Evolutionary conservation across 1,284 basidiomycete genomes (phyloP), one percentile per base, ranked within the genome.

Genomic region (Tremellales sp.): DNA sequence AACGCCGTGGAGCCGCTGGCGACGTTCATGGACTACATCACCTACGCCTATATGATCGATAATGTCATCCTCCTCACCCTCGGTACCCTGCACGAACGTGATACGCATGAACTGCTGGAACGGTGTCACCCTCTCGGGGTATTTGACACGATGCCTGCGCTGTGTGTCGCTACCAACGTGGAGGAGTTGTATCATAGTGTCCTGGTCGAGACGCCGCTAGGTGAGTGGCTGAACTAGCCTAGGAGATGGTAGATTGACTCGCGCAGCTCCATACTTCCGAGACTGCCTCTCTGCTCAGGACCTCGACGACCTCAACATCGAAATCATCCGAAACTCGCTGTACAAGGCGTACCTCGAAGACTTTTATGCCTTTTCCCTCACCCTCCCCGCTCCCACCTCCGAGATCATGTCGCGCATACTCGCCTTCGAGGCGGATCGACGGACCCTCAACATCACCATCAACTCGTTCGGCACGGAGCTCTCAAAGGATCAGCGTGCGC

Each of bases 321-420:
- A 99, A 76, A 97, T 99, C 74, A 94, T 99, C 73, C 89, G 95
- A 39, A 98, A 98, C 76, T 93, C 94, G n/a, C 86, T 99, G 38
- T 98, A 98, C 81, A 97, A 97, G 74, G 87, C 93, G 13, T 99
- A 99, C 75, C 84, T 99, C 48, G 94, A 97, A 72, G 95, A 99
- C 74, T 99, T 98, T 72, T 82, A 93, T 76, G 71, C 78, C 53
- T 98, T 88, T 74, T 87, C 84, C 68, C 74, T 79, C 44, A 81
- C 83, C 3, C 76, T 98, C 18, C 87, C 89, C 25, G 80, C 82
- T 8, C 87, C 92, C 1, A 97, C 93, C 2, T 78, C 81, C 16
- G 89, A 93, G 42, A 82, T 90, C 56, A 97, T 97, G 93, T 79
- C 83, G 50, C 79, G 78, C 33, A 87, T 97, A 58, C 83, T 99